These are phyloP conservation scores for Quillaja saponaria DNA, from an alignment of 306 rosid genomes.

Conservation along the genomic window DNA sequence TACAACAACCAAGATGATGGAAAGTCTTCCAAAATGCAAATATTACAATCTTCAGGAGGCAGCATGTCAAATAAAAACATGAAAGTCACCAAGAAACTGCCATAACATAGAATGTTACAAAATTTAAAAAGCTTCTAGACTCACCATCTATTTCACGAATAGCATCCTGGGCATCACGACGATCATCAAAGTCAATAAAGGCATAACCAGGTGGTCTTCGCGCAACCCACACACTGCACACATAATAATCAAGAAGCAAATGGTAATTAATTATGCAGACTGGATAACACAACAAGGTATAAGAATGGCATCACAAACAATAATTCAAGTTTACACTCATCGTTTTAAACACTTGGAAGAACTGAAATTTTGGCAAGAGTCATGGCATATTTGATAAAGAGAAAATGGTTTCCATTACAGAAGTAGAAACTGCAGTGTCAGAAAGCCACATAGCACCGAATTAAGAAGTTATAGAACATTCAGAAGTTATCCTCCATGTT, in stretches of 20 bases:
- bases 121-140: conserved; percentile 18
- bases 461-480: not conserved
- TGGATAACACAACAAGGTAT: not conserved
- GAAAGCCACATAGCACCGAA: not conserved
- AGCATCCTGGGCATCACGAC: conserved; percentile 90
- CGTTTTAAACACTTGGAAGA: not conserved
- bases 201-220: conserved; percentile 99
- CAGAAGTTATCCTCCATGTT: too few species aligned
- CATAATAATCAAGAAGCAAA: not conserved
- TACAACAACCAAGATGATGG: too few species aligned
- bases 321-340: not conserved
- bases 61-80: conserved; percentile 31
- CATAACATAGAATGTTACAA: too few species aligned
- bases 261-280: not conserved
- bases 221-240: conserved; percentile 96
- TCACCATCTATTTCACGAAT: conserved; percentile 93
- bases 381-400: not conserved
- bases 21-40: too few species aligned
- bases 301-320: not conserved
- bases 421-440: not conserved
- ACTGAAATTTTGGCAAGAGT: not conserved
- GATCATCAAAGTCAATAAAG: conserved; percentile 89
- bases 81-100: not conserved
- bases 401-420: not conserved
- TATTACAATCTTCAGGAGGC: too few species aligned